These are phyloP conservation scores for Elsinoe ampelina DNA, from an alignment of 2,329 filamentous ascomycete genomes.

Conservation along the genomic window DNA sequence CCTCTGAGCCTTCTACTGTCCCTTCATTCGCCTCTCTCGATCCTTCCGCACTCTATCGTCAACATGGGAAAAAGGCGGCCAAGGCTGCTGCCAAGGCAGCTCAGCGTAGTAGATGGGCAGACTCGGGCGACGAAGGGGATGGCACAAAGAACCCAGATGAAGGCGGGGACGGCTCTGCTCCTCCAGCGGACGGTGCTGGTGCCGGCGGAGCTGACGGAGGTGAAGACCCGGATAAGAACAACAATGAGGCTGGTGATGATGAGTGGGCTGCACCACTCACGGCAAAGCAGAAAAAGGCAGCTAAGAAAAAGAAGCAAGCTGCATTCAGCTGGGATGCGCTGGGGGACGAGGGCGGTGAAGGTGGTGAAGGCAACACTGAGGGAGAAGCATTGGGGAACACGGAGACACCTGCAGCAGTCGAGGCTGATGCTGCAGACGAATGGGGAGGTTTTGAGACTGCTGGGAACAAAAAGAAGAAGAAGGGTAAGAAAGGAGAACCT, in stretches of 20 bases:
- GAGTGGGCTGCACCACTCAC: slow-evolving; percentile 18
- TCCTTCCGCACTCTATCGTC: not conserved
- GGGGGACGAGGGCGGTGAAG: slow-evolving; percentile 14
- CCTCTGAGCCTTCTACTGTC: not conserved
- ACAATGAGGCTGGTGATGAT: slow-evolving; percentile 29
- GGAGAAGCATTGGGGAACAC: not conserved
- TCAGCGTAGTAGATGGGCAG: slow-evolving; percentile 33
- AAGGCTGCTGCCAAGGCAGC: slow-evolving; percentile 22
- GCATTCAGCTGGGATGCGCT: slow-evolving; percentile 17
- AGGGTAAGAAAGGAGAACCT: slow-evolving; percentile 22
- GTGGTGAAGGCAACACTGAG: slow-evolving; percentile 11
- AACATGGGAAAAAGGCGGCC: slow-evolving; percentile 11
- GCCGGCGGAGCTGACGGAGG: slow-evolving; percentile 26
- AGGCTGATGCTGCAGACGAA: slow-evolving; percentile 20
- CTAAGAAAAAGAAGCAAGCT: slow-evolving; percentile 22
- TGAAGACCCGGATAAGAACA: slow-evolving; percentile 19
- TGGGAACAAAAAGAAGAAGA: slow-evolving; percentile 29
- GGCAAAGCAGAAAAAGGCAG: slow-evolving; percentile 29
- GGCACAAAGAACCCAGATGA: slow-evolving; percentile 36
- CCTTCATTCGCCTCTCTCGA: not conserved
- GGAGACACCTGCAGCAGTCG: slow-evolving; percentile 9
- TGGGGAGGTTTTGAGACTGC: slow-evolving; percentile 19
- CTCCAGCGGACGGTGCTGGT: slow-evolving; percentile 25
- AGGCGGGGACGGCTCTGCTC: slow-evolving; percentile 25
- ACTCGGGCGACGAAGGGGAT: slow-evolving; percentile 37